Base-by-base conservation (phyloP, 2,329 filamentous ascomycete species). In the Fusarium continuum region DNA sequence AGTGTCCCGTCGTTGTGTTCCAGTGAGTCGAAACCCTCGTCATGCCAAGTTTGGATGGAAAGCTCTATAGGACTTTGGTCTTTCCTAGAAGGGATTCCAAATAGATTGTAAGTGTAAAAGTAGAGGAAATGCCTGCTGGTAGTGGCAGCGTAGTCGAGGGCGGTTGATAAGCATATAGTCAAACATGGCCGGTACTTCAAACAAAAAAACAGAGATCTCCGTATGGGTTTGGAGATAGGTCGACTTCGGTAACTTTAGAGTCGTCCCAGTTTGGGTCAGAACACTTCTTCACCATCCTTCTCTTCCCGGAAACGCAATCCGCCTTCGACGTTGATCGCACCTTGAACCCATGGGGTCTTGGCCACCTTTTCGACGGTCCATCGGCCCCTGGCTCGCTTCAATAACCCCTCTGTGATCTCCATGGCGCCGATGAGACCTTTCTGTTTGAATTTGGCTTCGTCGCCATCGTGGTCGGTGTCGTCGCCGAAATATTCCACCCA, bases 401-500 rank as follows among this genome's bases (percentile, higher is more conserved):
- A 77, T 16, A 98, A 77, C 0, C 88, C 91, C 73, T 97, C 93
- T 0, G 96, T 93, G 49, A 93, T 90, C 36, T 88, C 82, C 78
- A 90, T 90, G 7, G 92, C 93, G 1, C 91, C 92, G 31, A 88
- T 82, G 47, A 96, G 84, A 2, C 85, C 89, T 44, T 80, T 81
- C 6, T 84, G 86, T 54, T 85, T 84, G 64, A 89, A 88, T 61
- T 85, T 88, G 67, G 74, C 81, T 61, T 80, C 78, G 65, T 86
- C 82, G 4, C 82, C 83, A 43, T 97, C 92, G 82, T 96, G 95
- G 50, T 97, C 92, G 29, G 92, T 93, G 51, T 96, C 91, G 10
- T 90, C 87, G 54, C 93, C 89, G 2, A 88, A 92, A 73, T 90
- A 97, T 58, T 91, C 87, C 60, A 92, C 88, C 95, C 95, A 99